These are phyloP conservation scores for Apostasia ramifera DNA, from an alignment of 106 monocot species.

Conservation along the genomic window DNA sequence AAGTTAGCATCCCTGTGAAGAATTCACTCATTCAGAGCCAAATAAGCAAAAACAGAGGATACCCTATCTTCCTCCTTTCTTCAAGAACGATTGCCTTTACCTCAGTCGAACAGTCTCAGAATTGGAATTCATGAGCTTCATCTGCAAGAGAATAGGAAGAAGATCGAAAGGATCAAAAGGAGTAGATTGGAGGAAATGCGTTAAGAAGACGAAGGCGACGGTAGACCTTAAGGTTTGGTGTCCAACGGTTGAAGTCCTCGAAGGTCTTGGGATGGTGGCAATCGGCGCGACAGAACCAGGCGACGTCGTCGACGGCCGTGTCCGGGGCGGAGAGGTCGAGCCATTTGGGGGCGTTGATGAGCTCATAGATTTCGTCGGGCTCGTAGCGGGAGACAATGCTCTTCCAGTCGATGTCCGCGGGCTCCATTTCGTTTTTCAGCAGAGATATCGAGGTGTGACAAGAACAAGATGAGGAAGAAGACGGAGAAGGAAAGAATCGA, in stretches of 20 bases:
- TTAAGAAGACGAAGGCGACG: neutral
- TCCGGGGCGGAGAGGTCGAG: slow-evolving; percentile 49
- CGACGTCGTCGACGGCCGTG: slow-evolving; percentile 39
- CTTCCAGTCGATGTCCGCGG: slow-evolving; percentile 81
- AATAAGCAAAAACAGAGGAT: neutral
- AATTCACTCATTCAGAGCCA: neutral
- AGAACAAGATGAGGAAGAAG: neutral
- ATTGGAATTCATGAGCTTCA: slow-evolving; percentile 3
- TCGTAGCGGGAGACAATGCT: slow-evolving; percentile 48
- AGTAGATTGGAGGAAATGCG: neutral
- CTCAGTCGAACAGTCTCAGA: neutral
- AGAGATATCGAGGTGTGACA: slow-evolving; percentile 5
- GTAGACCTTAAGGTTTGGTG: slow-evolving; percentile 40
- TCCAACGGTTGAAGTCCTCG: slow-evolving; percentile 49
- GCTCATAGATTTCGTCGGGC: slow-evolving; percentile 74
- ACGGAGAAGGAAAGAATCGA: slow-evolving; percentile 8
- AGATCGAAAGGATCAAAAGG: neutral
- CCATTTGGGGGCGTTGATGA: slow-evolving; percentile 89
- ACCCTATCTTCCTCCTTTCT: neutral
- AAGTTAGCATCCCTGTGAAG: slow-evolving; percentile 1
- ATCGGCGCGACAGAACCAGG: slow-evolving; percentile 96
- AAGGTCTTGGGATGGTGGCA: slow-evolving; percentile 70
- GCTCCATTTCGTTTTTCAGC: slow-evolving; percentile 43
- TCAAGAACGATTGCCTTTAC: neutral
- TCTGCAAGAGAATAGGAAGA: neutral